phyloP scores from a whole-genome alignment of 305 asterid species.

The Rubia balearica region DNA sequence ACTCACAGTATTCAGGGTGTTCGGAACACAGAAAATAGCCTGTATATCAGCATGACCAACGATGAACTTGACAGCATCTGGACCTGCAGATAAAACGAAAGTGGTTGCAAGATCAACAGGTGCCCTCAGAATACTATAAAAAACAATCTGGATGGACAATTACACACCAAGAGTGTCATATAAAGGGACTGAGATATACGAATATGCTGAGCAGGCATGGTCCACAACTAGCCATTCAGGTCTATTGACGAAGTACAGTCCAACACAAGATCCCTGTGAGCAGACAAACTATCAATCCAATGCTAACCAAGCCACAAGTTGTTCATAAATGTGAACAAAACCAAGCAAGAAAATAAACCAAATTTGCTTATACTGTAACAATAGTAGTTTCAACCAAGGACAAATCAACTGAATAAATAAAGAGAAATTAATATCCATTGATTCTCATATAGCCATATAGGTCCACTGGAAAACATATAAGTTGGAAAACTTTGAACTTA shows the following conservation, averaged over 20 bases:
- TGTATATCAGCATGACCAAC: slow-evolving; percentile 72
- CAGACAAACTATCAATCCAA: slow-evolving; percentile 21
- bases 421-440: background rate
- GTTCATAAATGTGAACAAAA: background rate
- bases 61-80: slow-evolving; percentile 90
- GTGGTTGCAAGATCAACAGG: slow-evolving; percentile 20
- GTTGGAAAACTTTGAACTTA: slow-evolving; percentile 25
- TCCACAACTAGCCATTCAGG: slow-evolving; percentile 94
- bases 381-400: background rate
- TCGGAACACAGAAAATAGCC: slow-evolving; percentile 85
- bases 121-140: slow-evolving; percentile 20
- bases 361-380: background rate
- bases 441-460: background rate
- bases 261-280: slow-evolving; percentile 81
- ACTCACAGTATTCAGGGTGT: slow-evolving; percentile 80
- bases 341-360: background rate
- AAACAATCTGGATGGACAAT: slow-evolving; percentile 29
- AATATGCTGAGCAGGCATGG: slow-evolving; percentile 92
- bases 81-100: slow-evolving; percentile 50
- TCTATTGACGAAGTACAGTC: slow-evolving; percentile 80
- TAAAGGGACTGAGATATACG: slow-evolving; percentile 85
- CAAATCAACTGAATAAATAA: background rate
- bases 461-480: background rate
- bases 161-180: slow-evolving; percentile 95
- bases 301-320: slow-evolving; percentile 3